Percentiles rank a stretch among this genome's conserved stretches.
Conservation (phyloP, 75 land plant species). For the Chamaecyparis obtusa region DNA sequence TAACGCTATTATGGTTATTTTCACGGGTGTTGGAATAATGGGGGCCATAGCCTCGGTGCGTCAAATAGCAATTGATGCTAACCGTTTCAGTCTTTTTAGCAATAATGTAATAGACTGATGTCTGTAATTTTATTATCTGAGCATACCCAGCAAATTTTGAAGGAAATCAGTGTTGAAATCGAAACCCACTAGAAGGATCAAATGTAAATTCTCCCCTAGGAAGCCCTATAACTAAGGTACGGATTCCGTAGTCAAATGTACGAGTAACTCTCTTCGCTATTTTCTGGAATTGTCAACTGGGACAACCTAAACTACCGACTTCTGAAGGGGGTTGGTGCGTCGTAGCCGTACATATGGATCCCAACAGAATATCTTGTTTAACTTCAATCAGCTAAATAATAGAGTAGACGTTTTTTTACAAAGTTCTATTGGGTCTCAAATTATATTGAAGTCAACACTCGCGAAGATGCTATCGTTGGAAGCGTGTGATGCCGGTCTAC, state of each 20-base stretch:
- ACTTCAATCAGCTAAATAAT: no score
- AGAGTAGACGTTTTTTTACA: no score
- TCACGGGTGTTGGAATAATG: conserved; percentile 48
- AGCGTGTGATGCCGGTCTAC: no score
- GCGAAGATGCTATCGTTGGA: no score
- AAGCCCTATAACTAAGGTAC: neutral
- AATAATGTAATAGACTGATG: conserved; percentile 42
- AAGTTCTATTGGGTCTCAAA: no score
- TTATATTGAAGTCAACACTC: no score
- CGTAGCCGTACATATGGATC: neutral
- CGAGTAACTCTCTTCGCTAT: no score
- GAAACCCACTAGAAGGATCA: neutral
- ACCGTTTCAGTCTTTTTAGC: conserved; percentile 65
- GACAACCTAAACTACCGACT: neutral
- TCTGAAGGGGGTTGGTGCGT: neutral
- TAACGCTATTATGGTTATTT: conserved; percentile 51
- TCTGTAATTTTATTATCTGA: neutral
- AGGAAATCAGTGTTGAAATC: neutral
- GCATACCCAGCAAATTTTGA: neutral
- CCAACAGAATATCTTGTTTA: no score
- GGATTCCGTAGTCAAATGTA: no score
- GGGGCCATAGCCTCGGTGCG: conserved; percentile 71
- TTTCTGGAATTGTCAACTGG: no score
- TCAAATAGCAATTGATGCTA: conserved; percentile 69
- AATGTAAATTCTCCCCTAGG: no score